Percentiles rank a stretch among this genome's conserved stretches.
These are phyloP conservation scores for Populus deltoides DNA, from an alignment of 345 rosid species.

Conservation along the genomic window DNA sequence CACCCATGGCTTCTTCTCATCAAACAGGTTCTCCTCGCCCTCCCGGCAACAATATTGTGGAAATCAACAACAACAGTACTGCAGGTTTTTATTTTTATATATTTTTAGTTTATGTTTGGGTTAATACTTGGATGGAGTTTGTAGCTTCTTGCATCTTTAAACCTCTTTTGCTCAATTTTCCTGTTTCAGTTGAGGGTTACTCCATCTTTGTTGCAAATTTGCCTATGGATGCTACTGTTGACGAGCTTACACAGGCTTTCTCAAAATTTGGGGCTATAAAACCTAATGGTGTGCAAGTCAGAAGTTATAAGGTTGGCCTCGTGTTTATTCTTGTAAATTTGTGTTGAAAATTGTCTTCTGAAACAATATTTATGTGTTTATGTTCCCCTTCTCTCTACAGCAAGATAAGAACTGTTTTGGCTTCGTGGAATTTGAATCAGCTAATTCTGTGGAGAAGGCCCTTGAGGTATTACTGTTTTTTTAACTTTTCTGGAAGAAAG, in stretches of 20 bases:
- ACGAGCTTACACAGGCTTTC: conserved; percentile 38
- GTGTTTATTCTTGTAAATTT: not conserved
- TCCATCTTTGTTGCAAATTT: conserved; percentile 64
- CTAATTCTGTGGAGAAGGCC: conserved; percentile 58
- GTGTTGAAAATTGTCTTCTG: conserved; percentile 1
- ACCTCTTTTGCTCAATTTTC: not conserved
- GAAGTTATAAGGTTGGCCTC: conserved; percentile 54
- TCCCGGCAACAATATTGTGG: conserved; percentile 17
- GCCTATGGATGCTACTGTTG: conserved; percentile 54
- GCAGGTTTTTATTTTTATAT: conserved; percentile 31
- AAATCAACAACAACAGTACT: conserved; percentile 28
- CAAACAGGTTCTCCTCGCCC: not conserved
- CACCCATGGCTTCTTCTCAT: not conserved
- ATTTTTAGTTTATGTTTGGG: not conserved
- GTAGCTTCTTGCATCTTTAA: not conserved
- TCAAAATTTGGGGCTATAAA: conserved; percentile 54
- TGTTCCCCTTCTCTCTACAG: conserved; percentile 26
- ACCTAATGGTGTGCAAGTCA: conserved; percentile 55
- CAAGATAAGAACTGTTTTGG: conserved; percentile 59
- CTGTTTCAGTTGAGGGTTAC: conserved; percentile 45
- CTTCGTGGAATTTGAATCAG: conserved; percentile 74
- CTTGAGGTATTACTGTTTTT: conserved; percentile 43
- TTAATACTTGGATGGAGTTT: not conserved
- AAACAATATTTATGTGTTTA: not conserved
- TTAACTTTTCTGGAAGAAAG: too few species aligned